Evolutionary conservation across 345 rosid genomes (phyloP), one percentile per base, ranked within the genome.

Genomic region (Salix arbutifolia): DNA sequence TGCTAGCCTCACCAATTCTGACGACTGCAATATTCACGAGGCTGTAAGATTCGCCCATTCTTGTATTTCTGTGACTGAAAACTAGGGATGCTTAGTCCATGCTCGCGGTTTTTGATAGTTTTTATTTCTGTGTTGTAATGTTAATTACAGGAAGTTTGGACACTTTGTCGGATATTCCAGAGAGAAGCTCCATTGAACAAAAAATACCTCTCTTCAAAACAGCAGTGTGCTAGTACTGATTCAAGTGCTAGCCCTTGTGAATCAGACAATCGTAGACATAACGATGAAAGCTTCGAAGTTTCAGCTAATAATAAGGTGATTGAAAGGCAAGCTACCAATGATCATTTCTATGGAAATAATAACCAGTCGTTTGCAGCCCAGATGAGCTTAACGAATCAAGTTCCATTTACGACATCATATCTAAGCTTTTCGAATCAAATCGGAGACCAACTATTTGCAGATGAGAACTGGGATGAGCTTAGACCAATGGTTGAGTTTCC

Each of bases 111-210:
- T 58, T 4, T 58, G 64, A 58, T 58, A 10, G 64, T 58, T 58
- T 58, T 58, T 10, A 0, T 10, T 58, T 11, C 64, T 58, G 64
- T 23, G 10, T 3, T 11, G 3, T n/a, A 8, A 56, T 58, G 3
- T 52, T n/a, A n/a, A n/a, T n/a, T 70, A 58, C 86, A 83, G 86
- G 86, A 83, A 72, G 82, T 83, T 40, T 83, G 86, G 86, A 83
- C 86, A 16, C 71, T 83, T 0, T 83, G 86, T 77, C 69, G 86
- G 26, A 77, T 83, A 50, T 77, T 83, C 40, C 78, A 83, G 76
- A 67, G 86, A 25, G 86, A 80, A 40, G 60, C 46, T 67, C 67
- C 86, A 1, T 26, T 33, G 0, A 17, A 76, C 31, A 83, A 71
- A 33, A 83, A 77, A 40, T 38, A 23, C 53, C 42, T 72, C 26